Evolutionary conservation across 106 monocot genomes (phyloP), one percentile per base, ranked within the genome.

Genomic region (Allium sativum): DNA sequence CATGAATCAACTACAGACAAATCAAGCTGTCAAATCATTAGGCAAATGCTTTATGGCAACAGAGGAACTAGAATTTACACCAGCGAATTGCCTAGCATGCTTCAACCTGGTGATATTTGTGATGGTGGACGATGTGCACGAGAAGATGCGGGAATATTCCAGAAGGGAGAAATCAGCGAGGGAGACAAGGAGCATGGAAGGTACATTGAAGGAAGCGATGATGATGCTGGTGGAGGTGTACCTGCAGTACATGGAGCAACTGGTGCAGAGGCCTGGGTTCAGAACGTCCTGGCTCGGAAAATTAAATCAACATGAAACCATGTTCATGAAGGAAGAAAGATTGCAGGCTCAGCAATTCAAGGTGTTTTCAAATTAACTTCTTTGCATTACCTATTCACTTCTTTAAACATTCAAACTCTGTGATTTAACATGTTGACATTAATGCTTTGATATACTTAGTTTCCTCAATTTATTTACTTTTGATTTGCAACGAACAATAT

Each of bases 141-240:
- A 87, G 73, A 96, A 96, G 82, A 91, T 79, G 78, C 14, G 82
- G 66, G 96, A 90, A 79, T 96, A 96, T 70, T 77, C 91, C 13
- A 42, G 81, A 61, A 48, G 90, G 52, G 86, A 86, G 65, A 79
- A 79, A 53, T 73, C 77, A 43, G 78, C 79, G 69, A 62, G 77
- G 74, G 95, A 90, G 86, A 84, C 70, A 74, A 54, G 71, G 75
- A 87, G 90, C 84, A 96, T 87, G 86, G 86, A 87, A 66, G 72
- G 62, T 52, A 85, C 90, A 52, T 58, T 86, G 65, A 77, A 51
- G 68, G 67, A 18, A 58, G 79, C 84, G n/a, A 74, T 88, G 82
- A 79, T 84, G 58, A 64, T 87, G 70, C 48, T 82, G 65, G 85
- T 79, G 12, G 80, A 85, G 15, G 87, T 96, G 55, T 88, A 74